These are phyloP conservation scores for Pseudozyma thailandica DNA, from an alignment of 1,284 basidiomycete species.

Conservation along the genomic window DNA sequence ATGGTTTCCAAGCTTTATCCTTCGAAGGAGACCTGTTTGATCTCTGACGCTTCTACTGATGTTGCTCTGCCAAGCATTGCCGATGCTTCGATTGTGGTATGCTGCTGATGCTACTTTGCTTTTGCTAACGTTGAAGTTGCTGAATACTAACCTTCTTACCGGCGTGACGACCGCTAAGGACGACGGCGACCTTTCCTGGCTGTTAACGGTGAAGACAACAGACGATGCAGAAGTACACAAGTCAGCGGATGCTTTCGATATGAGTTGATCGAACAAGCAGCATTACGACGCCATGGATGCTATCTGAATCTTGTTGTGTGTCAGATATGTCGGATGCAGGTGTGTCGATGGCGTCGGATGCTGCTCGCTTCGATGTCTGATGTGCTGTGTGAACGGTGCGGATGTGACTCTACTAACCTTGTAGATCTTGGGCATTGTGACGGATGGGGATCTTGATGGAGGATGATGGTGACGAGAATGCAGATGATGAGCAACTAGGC, in stretches of 20 bases:
- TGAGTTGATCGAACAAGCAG: conserved; percentile 6
- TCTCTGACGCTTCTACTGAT: too few species aligned
- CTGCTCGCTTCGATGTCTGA: conserved; percentile 4
- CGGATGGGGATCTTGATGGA: conserved; percentile 49
- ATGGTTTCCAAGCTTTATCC: too few species aligned
- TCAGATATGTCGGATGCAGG: conserved; percentile 7
- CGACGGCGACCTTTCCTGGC: conserved; percentile 86
- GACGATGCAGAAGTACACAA: neutral
- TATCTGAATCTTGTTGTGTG: neutral
- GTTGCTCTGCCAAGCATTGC: too few species aligned
- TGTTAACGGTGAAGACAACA: conserved; percentile 76
- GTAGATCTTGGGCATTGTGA: conserved; percentile 66
- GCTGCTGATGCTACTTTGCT: conserved; percentile 21
- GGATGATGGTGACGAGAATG: conserved; percentile 50
- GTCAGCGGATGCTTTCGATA: conserved; percentile 1
- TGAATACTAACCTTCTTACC: conserved; percentile 66
- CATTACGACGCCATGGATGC: conserved; percentile 13
- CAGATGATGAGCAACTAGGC: conserved; percentile 19
- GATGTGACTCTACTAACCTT: conserved; percentile 47
- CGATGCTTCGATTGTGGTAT: conserved; percentile 1
- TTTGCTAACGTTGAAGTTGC: neutral
- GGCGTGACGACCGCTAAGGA: conserved; percentile 67
- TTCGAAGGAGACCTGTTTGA: too few species aligned
- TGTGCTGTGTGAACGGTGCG: neutral
- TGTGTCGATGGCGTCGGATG: conserved; percentile 18